Base-by-base conservation (phyloP, 1,284 basidiomycete species). In the Irpex lacteus region DNA sequence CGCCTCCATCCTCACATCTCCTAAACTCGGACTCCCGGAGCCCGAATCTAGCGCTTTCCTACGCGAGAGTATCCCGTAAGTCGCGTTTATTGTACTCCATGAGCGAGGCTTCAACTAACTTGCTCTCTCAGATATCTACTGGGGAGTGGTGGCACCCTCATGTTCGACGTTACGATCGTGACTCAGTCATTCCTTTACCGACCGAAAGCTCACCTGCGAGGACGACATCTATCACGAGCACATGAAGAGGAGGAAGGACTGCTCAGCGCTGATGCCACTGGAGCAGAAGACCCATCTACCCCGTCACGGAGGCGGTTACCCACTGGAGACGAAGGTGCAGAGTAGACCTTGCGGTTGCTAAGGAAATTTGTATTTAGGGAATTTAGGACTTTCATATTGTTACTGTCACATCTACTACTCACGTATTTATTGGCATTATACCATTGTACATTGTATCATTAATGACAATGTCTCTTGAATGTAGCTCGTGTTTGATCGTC, bases 111-210 rank as follows among this genome's bases (percentile, higher is more conserved):
- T 32, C 5, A 32, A 32, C 32, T 5, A 5, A 4, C 5, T 32
- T 32, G 32, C 32, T 32, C 32, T 32, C 32, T 32, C 65, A 94
- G 93, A 63, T 96, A 95, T 73, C 81, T 97, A 0, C 78, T 96
- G 1, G 94, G 94, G 9, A 95, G 92, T 63, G 94, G 85, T 44
- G 95, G 95, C 2, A 97, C 95, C 0, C 85, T 97, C 34, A 76
- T 94, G 68, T 98, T 97, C 74, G 95, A 98, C 73, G 79, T 97
- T 58, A 91, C 91, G 3, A 97, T 98, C 71, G 84, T 92, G 68
- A 71, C 81, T 8, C 91, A 92, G 72, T 82, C 81, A 8, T 75
- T 82, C 65, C 69, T 88, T 4, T 89, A 88, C 67, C 71, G 75
- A 4, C 68, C 70, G 4, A 73, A 73, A 55, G 44, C 62, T 11